Base-by-base conservation (phyloP, 2,329 filamentous ascomycete genomes). In the Shiraia bambusicola region DNA sequence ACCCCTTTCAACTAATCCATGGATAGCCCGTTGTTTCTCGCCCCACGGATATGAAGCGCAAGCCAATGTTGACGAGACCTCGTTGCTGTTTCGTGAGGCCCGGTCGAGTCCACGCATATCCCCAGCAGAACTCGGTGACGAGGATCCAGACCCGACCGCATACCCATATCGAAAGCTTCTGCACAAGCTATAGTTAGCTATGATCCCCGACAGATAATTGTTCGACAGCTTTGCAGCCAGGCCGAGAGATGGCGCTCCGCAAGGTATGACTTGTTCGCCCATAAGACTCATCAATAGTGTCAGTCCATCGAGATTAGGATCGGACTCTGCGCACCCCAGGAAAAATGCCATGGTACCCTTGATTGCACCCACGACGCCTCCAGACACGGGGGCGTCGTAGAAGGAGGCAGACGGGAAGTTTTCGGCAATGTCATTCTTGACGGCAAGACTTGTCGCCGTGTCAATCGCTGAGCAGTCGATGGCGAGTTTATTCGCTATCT, bases 111-210 rank as follows among this genome's bases (percentile, higher is more conserved):
- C 82, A 86, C 17, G 78, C 76, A 44, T 75, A 75, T 11, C 81
- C 82, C 82, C 82, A 86, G 67, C 78, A 80, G 60, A 74, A 79
- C 65, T 84, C 81, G 1, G 81, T 84, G 2, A 83, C 76, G 27
- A 83, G 79, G 77, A 45, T 82, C 77, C 40, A 83, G 66, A 0
- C 80, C 79, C 5, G 76, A 72, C 1, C 71, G 65, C 69, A 83
- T 83, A 1, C 79, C 79, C 60, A 83, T 79, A 44, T 81, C 76
- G 69, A 83, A 76, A 1, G 79, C 78, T 58, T 83, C 80, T 0
- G 76, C 72, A 30, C 70, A 73, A 0, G 79, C 79, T 38, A 83
- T 79, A 5, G 79, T 75, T 42, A 83, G 79, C 75, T 42, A 83
- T 82, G 15, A 81, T 66, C 1, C 77, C 79, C 0, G 75, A 80